Evolutionary conservation across 441 rosid species (phyloP).

Genomic region (Arabidopsis lyrata): DNA sequence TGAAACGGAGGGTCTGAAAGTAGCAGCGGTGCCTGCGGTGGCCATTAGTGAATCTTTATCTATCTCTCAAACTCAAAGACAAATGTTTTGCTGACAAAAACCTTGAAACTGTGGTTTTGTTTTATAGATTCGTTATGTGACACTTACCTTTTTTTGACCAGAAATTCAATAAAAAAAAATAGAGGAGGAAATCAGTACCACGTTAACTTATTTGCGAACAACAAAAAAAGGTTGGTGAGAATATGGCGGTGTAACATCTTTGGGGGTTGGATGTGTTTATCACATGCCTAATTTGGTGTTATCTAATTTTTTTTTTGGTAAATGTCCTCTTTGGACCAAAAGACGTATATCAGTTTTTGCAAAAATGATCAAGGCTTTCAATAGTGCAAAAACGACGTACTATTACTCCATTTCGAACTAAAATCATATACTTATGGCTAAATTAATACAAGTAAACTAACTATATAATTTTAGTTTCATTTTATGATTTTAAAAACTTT

Average conservation of each 20-base stretch:
- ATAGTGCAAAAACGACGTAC: too few species aligned
- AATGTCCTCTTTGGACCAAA: not conserved
- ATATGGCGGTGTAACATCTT: not conserved
- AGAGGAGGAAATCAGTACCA: constrained; percentile 2
- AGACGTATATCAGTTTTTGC: not conserved
- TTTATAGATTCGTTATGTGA: constrained; percentile 20
- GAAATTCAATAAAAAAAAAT: not conserved
- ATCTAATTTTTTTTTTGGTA: not conserved
- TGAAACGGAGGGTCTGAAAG: constrained; percentile 40
- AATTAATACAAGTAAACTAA: too few species aligned
- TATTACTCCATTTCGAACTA: too few species aligned
- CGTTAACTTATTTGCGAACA: not conserved
- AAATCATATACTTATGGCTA: too few species aligned
- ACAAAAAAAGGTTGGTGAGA: constrained; percentile 26
- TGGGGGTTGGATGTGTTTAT: constrained; percentile 39
- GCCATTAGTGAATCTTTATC: constrained; percentile 29
- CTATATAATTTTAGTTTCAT: too few species aligned
- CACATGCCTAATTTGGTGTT: constrained; percentile 26
- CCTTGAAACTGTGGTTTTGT: not conserved
- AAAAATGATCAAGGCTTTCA: too few species aligned
- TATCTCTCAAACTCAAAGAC: not conserved
- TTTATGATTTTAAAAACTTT: too few species aligned
- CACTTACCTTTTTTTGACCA: not conserved
- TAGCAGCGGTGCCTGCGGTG: constrained; percentile 35
- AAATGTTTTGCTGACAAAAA: constrained; percentile 18